phyloP scores from a whole-genome alignment of 768 basidiomycete species.

The Lactarius vividus region DNA sequence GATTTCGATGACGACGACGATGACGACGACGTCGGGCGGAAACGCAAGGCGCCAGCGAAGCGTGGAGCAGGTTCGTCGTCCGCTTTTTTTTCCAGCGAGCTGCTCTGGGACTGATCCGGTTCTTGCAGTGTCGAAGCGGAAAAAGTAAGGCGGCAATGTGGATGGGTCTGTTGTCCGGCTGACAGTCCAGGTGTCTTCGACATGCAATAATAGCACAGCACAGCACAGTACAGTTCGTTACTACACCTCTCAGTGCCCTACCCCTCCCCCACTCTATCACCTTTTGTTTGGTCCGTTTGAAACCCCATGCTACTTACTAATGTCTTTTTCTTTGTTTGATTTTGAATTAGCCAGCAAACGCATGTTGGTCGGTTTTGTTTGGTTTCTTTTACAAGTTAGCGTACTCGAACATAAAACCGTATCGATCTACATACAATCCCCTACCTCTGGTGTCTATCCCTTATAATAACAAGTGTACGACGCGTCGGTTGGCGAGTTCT shows the following conservation, averaged over 20 bases:
- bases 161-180: neutral
- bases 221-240: neutral
- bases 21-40: conserved; percentile 32
- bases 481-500: neutral
- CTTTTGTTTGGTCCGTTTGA: neutral
- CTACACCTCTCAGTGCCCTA: neutral
- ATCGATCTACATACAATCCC: neutral
- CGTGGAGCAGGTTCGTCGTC: conserved; percentile 39
- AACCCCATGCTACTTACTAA: conserved; percentile 2
- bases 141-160: conserved; percentile 34
- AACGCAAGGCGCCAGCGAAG: conserved; percentile 46
- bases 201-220: neutral
- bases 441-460: conserved; percentile 1
- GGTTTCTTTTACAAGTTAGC: neutral
- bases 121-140: conserved; percentile 38
- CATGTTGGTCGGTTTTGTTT: neutral
- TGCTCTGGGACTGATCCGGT: neutral
- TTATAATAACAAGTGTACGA: conserved; percentile 12
- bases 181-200: neutral
- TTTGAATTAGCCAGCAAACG: neutral
- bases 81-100: neutral
- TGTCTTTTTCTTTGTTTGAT: neutral
- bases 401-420: conserved; percentile 7
- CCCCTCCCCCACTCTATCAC: neutral
- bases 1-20: conserved; percentile 31